Evolutionary conservation across 176 grass and related monocot genomes (phyloP).

Genomic region (Hordeum marinum): DNA sequence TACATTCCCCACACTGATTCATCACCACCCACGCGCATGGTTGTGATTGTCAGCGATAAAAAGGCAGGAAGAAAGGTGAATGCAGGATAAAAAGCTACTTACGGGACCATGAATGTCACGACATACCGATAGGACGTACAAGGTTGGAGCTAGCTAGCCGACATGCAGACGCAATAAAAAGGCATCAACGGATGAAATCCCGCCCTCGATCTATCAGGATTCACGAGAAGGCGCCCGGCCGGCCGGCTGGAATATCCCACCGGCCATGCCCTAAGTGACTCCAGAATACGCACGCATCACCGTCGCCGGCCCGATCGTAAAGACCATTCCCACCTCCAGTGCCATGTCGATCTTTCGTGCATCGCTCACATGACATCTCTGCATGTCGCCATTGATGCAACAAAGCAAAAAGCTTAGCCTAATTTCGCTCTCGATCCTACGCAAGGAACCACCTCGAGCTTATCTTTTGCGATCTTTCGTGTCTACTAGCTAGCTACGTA

Average conservation of each 20-base stretch:
- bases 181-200: not conserved
- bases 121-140: not conserved
- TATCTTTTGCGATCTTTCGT: conserved; percentile 13
- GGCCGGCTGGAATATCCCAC: conserved; percentile 1
- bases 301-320: not conserved
- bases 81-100: not conserved
- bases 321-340: not conserved
- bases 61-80: not conserved
- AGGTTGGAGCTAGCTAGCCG: not conserved
- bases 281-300: not conserved
- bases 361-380: not conserved
- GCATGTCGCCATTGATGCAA: not conserved
- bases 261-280: not conserved
- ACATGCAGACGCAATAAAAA: not conserved
- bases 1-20: not conserved
- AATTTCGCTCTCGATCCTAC: not conserved
- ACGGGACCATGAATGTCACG: not conserved
- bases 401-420: not conserved
- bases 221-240: not conserved
- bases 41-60: not conserved
- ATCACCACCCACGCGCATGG: not conserved
- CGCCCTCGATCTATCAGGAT: too few species aligned
- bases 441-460: not conserved
- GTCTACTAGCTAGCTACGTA: too few species aligned
- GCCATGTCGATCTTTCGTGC: not conserved